Evolutionary conservation across 805 yeast genomes (phyloP), one percentile per base, ranked within the genome.

Genomic region (Blastobotrys muscicola): DNA sequence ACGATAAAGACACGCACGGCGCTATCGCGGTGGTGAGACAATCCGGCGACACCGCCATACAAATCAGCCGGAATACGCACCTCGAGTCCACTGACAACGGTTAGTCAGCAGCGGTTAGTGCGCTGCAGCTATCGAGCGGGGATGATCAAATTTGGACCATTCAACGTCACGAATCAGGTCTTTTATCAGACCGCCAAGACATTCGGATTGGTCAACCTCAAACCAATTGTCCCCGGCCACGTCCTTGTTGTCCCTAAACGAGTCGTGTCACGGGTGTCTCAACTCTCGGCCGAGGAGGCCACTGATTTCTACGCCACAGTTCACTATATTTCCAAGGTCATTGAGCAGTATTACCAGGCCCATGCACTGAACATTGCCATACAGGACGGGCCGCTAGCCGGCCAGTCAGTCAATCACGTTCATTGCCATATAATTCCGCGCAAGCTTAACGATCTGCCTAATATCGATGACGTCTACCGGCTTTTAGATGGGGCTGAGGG

Each of bases 331-430:
- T 80, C 86, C 48, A 64, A 66, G 43, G 82, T 87, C 49, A 78
- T 92, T 11, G 79, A 73, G 50, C 56, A 69, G 45, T 66, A 71
- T 9, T 92, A 80, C 60, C 71, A 78, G 31, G 94, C 96, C 2
- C 94, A 89, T 52, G 70, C 95, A 1, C 57, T 87, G 47, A 94
- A 94, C 58, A 72, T 92, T 33, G 90, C 97, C 8, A 85, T 94
- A 46, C 99, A 92, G 60, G 99, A 92, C 59, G 98, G 98, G 0
- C 84, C 87, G 0, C 86, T 86, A 40, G 90, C 97, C 1, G 98
- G 98, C 3, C 98, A 92, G 59, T 76, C 89, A n/a, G 80, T 92
- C 2, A 95, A 97, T 4, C 98, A 92, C 62, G 71, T 90, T 26
- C 98, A 92, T 61, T 82, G 95, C 14, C 99, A 92, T 60, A 65